Evolutionary conservation across 2,329 filamentous ascomycete species (phyloP).

Genomic region (Piedraia hortae): DNA sequence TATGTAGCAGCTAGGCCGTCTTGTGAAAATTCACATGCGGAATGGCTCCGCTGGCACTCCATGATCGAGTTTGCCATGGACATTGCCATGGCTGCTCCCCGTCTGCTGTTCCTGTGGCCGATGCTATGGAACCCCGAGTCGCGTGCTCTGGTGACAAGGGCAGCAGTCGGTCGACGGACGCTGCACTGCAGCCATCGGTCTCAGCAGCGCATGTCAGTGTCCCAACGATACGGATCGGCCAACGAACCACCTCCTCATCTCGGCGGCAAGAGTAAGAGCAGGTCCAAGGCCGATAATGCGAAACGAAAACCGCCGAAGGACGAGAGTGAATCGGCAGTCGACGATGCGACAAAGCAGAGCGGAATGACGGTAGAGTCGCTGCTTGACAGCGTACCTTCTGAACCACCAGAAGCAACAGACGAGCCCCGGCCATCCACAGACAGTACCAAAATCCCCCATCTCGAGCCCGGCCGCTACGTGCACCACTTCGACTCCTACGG

Average conservation of each 20-base stretch:
- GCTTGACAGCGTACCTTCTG: slow-evolving; percentile 9
- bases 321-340: slow-evolving; percentile 8
- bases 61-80: no score
- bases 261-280: slow-evolving; percentile 5
- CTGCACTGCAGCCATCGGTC: slow-evolving; percentile 11
- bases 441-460: slow-evolving; percentile 19
- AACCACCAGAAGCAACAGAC: slow-evolving; percentile 6
- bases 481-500: slow-evolving; percentile 94
- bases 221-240: slow-evolving; percentile 20
- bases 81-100: slow-evolving; percentile 16
- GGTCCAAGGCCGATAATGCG: slow-evolving; percentile 4
- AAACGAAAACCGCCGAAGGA: slow-evolving; percentile 10
- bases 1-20: no score
- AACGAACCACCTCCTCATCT: slow-evolving; percentile 19
- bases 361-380: slow-evolving; percentile 7
- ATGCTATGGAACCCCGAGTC: slow-evolving; percentile 14
- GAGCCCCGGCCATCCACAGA: slow-evolving; percentile 2
- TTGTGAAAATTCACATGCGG: no score
- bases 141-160: slow-evolving; percentile 4
- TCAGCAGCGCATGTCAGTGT: slow-evolving; percentile 8
- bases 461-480: slow-evolving; percentile 50
- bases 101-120: slow-evolving; percentile 21
- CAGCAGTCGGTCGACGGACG: slow-evolving; percentile 7
- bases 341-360: slow-evolving; percentile 7
- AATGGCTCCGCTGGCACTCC: no score